Conservation (phyloP, 2,329 filamentous ascomycete species). For the Hysterium pulicare region DNA sequence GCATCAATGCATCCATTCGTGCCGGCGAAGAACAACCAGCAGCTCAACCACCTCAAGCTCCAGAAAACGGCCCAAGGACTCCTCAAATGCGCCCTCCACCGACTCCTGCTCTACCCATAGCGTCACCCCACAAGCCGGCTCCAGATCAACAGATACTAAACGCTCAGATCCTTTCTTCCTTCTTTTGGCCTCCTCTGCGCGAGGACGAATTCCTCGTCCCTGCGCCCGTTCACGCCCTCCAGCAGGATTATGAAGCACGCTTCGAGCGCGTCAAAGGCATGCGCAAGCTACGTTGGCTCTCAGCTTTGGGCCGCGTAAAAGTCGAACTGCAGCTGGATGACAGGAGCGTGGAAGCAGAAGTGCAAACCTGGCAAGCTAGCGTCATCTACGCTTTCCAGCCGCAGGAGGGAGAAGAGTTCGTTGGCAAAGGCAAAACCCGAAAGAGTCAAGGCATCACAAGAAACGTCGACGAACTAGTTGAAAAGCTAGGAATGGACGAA, state of each 20-base stretch:
- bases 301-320: slow-evolving; percentile 73
- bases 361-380: slow-evolving; percentile 80
- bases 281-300: slow-evolving; percentile 84
- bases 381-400: slow-evolving; percentile 80
- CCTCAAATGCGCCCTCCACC: slow-evolving; percentile 18
- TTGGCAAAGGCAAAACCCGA: slow-evolving; percentile 13
- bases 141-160: slow-evolving; percentile 53
- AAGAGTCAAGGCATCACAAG: slow-evolving; percentile 33
- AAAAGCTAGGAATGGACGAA: slow-evolving; percentile 67
- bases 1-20: slow-evolving; percentile 68
- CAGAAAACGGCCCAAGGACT: slow-evolving; percentile 17
- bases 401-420: slow-evolving; percentile 34
- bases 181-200: slow-evolving; percentile 87
- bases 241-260: slow-evolving; percentile 67
- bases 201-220: slow-evolving; percentile 67
- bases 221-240: slow-evolving; percentile 54
- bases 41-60: slow-evolving; percentile 13
- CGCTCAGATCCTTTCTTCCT: slow-evolving; percentile 81
- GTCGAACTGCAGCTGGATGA: slow-evolving; percentile 83
- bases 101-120: slow-evolving; percentile 1
- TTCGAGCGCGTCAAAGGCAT: slow-evolving; percentile 80
- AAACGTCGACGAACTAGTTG: slow-evolving; percentile 46
- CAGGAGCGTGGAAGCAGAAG: slow-evolving; percentile 68
- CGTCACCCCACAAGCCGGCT: slow-evolving; percentile 6
- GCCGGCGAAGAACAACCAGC: slow-evolving; percentile 15